Base-by-base conservation (phyloP, 2,329 filamentous ascomycete genomes). In the Exophiala calicioides region DNA sequence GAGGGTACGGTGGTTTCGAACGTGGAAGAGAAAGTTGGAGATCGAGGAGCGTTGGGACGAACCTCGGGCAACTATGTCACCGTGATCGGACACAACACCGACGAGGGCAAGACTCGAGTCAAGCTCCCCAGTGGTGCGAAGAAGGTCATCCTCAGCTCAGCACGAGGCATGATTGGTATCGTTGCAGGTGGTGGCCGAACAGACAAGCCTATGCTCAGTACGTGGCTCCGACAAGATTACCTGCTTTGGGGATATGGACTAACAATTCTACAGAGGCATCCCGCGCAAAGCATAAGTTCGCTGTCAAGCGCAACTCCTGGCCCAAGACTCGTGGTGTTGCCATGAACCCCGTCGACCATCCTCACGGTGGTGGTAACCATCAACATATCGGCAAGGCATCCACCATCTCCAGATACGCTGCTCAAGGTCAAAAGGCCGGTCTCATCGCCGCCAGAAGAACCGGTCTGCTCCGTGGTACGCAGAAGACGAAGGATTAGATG, bases 321-420 rank as follows among this genome's bases (percentile, higher is more conserved):
- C 93, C 93, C 79, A 96, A 95, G 88, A 98, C 93, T 83, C 91
- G 93, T 93, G 93, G 93, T 96, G 93, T 98, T 86, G 93, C 93
- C 78, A 98, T 98, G 93, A 98, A 98, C 82, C 93, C 93, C 68
- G 93, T 98, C 70, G 93, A 98, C 80, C 93, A 98, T 84, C 88
- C 88, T 76, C 88, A 93, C 85, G 88, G 88, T 88, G 87, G 86
- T 88, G 91, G 93, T 95, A 97, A 98, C 85, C 93, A 98, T 78
- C 93, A 98, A 83, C 93, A 98, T 79, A 96, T 96, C 71, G 90
- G 93, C 87, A 97, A 98, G 81, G 93, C 93, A 68, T 98, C 93
- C 63, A 98, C 93, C 74, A 98, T 98, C 79, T 95, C 89, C 66
- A 86, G 93, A 76, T 95, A 95, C 80, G 93, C 93, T 68, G 86